These are phyloP conservation scores for Trichoderma lentiforme DNA, from an alignment of 2,329 filamentous ascomycete species.

Conservation along the genomic window DNA sequence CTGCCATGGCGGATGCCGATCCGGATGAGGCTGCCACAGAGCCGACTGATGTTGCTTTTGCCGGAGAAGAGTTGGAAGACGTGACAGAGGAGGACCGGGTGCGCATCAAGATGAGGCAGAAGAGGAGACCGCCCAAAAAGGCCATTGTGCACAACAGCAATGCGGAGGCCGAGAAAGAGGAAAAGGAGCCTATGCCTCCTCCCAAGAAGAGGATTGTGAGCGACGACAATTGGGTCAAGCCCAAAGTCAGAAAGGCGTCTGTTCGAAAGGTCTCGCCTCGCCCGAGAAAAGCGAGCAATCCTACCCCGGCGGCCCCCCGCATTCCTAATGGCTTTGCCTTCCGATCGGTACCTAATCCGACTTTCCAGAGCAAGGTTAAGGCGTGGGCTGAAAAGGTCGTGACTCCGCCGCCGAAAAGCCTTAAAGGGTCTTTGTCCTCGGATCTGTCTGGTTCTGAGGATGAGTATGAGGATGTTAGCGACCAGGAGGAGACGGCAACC, in stretches of 20 bases:
- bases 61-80: conserved; percentile 54
- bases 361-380: conserved; percentile 57
- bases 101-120: conserved; percentile 53
- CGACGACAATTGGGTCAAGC: conserved; percentile 82
- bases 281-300: conserved; percentile 28
- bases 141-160: conserved; percentile 21
- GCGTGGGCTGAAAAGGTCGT: conserved; percentile 60
- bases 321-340: conserved; percentile 59
- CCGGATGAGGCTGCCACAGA: conserved; percentile 53
- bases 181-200: conserved; percentile 44
- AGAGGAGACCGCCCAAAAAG: conserved; percentile 36
- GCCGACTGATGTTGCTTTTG: conserved; percentile 59
- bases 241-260: conserved; percentile 50
- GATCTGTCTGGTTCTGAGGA: conserved; percentile 10
- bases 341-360: conserved; percentile 51
- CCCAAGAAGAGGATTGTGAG: conserved; percentile 92
- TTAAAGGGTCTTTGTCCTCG: conserved; percentile 24
- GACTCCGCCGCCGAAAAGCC: conserved; percentile 39
- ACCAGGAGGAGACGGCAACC: conserved; percentile 27
- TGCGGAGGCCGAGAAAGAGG: conserved; percentile 20
- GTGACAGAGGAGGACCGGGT: conserved; percentile 60
- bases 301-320: conserved; percentile 27
- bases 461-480: conserved; percentile 31
- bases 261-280: conserved; percentile 41
- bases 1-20: conserved; percentile 53